Conservation (phyloP, 176 grass and related monocot genomes). For the Carex littledalei region DNA sequence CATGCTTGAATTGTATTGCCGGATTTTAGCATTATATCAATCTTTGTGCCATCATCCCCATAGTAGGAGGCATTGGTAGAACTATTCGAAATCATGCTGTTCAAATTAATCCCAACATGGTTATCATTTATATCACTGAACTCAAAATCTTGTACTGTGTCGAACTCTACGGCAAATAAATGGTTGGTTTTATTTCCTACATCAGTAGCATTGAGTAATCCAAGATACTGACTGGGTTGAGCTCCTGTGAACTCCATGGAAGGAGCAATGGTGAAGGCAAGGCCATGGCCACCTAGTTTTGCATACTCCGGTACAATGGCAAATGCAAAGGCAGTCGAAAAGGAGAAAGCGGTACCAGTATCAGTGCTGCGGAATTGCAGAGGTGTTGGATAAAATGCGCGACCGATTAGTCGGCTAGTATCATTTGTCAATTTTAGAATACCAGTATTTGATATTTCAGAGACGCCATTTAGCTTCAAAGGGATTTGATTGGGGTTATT, state of each 20-base stretch:
- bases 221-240: constrained; percentile 59
- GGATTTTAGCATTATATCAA: constrained; percentile 44
- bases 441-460: constrained; percentile 41
- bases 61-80: constrained; percentile 58
- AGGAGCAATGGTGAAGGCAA: constrained; percentile 56
- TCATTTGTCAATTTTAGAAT: constrained; percentile 51
- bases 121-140: constrained; percentile 75
- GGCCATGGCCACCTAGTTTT: constrained; percentile 62
- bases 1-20: constrained; percentile 64
- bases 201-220: constrained; percentile 46
- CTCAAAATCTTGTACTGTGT: constrained; percentile 75
- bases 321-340: constrained; percentile 74
- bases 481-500: constrained; percentile 15
- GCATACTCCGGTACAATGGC: constrained; percentile 55
- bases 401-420: constrained; percentile 53
- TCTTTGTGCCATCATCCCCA: constrained; percentile 41
- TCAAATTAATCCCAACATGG: constrained; percentile 74
- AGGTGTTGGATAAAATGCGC: constrained; percentile 54
- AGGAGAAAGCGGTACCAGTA: constrained; percentile 53
- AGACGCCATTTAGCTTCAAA: constrained; percentile 52
- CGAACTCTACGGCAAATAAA: constrained; percentile 77
- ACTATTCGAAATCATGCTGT: constrained; percentile 49
- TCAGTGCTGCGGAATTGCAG: constrained; percentile 29
- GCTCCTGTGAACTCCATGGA: constrained; percentile 40
- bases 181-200: constrained; percentile 66